phyloP scores from a whole-genome alignment of 1,284 basidiomycete genomes.

The Naganishia cerealis region DNA sequence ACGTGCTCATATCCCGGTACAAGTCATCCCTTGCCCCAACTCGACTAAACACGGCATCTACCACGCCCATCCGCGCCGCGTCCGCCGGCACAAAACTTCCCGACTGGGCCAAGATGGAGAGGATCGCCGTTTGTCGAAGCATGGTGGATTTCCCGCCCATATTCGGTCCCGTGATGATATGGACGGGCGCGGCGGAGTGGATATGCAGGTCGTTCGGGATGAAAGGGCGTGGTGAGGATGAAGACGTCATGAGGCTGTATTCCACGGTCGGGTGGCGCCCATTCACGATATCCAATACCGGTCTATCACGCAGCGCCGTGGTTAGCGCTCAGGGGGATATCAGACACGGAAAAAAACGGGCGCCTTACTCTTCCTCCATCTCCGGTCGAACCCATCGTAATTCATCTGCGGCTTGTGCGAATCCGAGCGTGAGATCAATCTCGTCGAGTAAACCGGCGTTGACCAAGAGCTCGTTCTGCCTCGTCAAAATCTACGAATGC shows the following conservation, averaged over 20 bases:
- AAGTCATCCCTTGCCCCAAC: slow-evolving; percentile 96
- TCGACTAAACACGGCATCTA: slow-evolving; percentile 87
- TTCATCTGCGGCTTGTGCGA: slow-evolving; percentile 78
- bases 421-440: slow-evolving; percentile 78
- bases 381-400: slow-evolving; percentile 72
- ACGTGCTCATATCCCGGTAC: slow-evolving; percentile 87
- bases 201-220: slow-evolving; percentile 77
- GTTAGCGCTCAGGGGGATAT: slow-evolving; percentile 19
- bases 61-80: slow-evolving; percentile 72
- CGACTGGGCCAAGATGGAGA: slow-evolving; percentile 85
- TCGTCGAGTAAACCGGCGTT: slow-evolving; percentile 85
- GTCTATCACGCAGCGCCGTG: slow-evolving; percentile 53
- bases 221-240: slow-evolving; percentile 63
- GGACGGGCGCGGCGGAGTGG: slow-evolving; percentile 62
- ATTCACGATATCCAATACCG: slow-evolving; percentile 65
- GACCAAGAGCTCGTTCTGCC: slow-evolving; percentile 62
- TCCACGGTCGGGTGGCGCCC: slow-evolving; percentile 93
- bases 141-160: slow-evolving; percentile 93
- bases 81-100: slow-evolving; percentile 92
- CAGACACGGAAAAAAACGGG: not conserved
- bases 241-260: slow-evolving; percentile 72
- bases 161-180: slow-evolving; percentile 90
- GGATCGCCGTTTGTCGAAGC: slow-evolving; percentile 85
- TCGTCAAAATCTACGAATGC: slow-evolving; percentile 62
- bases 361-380: slow-evolving; percentile 67